Conservation (phyloP, 345 rosid species). For the Populus simonii region DNA sequence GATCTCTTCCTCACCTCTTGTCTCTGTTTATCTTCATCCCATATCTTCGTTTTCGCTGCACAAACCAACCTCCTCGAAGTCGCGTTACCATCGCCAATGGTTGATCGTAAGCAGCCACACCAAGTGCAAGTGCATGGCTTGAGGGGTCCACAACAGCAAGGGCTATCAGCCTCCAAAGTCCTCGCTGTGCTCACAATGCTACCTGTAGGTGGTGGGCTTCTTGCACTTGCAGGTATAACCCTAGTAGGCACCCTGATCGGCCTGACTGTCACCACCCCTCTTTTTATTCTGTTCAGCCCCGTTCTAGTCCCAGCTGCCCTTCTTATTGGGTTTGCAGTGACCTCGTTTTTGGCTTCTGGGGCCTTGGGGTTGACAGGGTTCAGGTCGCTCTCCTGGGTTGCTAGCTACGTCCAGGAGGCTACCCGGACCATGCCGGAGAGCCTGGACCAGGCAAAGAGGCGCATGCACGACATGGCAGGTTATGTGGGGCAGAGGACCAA, state of each 20-base stretch:
- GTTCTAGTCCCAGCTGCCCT: constrained; percentile 59
- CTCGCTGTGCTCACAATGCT: constrained; percentile 39
- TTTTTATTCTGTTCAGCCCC: constrained; percentile 56
- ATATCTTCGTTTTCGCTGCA: not conserved
- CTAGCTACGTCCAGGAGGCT: constrained; percentile 29
- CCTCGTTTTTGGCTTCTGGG: constrained; percentile 43
- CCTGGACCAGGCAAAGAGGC: constrained; percentile 41
- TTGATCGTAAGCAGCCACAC: constrained; percentile 36
- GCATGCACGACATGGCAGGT: constrained; percentile 42
- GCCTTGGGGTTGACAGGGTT: constrained; percentile 49
- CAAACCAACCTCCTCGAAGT: not conserved
- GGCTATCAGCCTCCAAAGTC: constrained; percentile 54
- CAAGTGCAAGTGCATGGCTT: constrained; percentile 56
- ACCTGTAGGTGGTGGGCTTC: constrained; percentile 42
- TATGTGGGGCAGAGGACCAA: constrained; percentile 46
- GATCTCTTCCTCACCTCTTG: not conserved
- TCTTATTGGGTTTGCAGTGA: constrained; percentile 36
- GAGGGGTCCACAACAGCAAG: constrained; percentile 31
- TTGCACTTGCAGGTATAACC: constrained; percentile 45
- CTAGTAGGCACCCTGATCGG: constrained; percentile 42
- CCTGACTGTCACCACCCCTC: constrained; percentile 35
- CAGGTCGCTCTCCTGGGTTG: constrained; percentile 48
- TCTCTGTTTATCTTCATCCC: not conserved
- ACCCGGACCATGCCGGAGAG: constrained; percentile 32
- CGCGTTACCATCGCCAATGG: constrained; percentile 8